phyloP scores from a whole-genome alignment of 306 rosid species.

The peach (Prunus persica) region Prunus_persica_NCBIv2 NC_034009.1:6368501-6369000 shows the following conservation, averaged over 20 bases:
- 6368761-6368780: neutral
- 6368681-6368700: neutral
- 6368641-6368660: neutral
- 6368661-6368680: conserved; percentile 10
- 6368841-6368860: no score
- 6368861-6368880: no score
- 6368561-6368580: neutral
- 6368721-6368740: neutral
- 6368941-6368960: no score
- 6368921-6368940: no score
- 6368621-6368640: neutral
- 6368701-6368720: neutral
- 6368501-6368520: neutral
- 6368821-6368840: accelerated
- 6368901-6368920: no score
- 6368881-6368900: no score
- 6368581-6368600: neutral
- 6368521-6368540: neutral
- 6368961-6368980: no score
- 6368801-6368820: no score
- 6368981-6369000: no score
- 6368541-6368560: neutral
- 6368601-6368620: neutral
- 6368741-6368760: neutral
- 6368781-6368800: no score